A percentile compares a stretch with the other conserved stretches of the same genome.
Conservation (phyloP, 768 basidiomycete genomes). For the Boletus eberwhitei region DNA sequence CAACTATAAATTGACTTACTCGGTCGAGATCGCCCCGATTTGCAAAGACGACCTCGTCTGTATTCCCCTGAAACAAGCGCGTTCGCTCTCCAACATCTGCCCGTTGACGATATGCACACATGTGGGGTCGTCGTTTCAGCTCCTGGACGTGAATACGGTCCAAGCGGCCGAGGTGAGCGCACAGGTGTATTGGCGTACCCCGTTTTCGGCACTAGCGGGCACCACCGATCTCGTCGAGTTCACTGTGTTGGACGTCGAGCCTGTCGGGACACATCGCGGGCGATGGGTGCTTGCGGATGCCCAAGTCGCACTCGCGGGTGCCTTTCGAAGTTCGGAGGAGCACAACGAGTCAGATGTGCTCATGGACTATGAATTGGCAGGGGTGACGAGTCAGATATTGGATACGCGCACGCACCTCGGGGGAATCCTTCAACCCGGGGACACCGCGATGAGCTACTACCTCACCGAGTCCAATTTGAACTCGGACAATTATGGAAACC, state of each 20-base stretch:
- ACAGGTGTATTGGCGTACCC: conserved; percentile 84
- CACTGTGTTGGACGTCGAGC: conserved; percentile 91
- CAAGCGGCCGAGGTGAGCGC: conserved; percentile 78
- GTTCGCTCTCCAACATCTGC: conserved; percentile 80
- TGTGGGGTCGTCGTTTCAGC: conserved; percentile 87
- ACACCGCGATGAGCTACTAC: conserved; percentile 88
- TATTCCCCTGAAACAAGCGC: conserved; percentile 79
- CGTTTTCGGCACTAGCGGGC: conserved; percentile 81
- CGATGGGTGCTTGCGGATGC: conserved; percentile 85
- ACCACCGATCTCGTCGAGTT: conserved; percentile 90
- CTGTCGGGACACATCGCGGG: conserved; percentile 62
- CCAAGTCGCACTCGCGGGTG: conserved; percentile 83
- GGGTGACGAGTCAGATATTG: conserved; percentile 72
- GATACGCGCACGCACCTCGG: conserved; percentile 98
- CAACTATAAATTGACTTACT: conserved; percentile 97
- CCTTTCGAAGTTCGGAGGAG: conserved; percentile 57
- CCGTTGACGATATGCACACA: conserved; percentile 86
- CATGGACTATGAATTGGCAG: conserved; percentile 62
- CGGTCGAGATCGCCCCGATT: conserved; percentile 93
- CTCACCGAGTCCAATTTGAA: conserved; percentile 91
- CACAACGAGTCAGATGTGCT: conserved; percentile 45
- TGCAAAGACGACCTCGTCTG: conserved; percentile 98
- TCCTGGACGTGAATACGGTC: conserved; percentile 86
- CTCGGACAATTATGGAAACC: conserved; percentile 73
- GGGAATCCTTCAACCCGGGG: conserved; percentile 89